Percentiles rank a stretch among this genome's conserved stretches.
phyloP scores from a whole-genome alignment of 768 basidiomycete species.

The Agaricus bisporus region DNA sequence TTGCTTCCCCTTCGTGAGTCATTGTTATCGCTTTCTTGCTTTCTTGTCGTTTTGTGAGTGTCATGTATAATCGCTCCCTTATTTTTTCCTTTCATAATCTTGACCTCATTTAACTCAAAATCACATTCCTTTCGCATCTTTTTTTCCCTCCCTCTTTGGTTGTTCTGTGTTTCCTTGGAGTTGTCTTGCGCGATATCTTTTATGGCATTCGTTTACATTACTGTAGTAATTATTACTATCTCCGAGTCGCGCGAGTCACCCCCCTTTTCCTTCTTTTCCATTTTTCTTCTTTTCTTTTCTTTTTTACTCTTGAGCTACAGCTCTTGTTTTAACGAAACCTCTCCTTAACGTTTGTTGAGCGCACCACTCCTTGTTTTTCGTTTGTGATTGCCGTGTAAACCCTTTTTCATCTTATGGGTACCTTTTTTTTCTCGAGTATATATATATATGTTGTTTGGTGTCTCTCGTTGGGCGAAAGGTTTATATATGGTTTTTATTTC shows the following conservation, averaged over 20 bases:
- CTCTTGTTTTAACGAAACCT: not conserved
- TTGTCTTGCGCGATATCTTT: conserved; percentile 2
- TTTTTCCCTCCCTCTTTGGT: not conserved
- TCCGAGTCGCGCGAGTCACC: conserved; percentile 6
- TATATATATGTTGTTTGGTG: too few relatives aligned
- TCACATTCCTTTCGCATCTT: conserved; percentile 3
- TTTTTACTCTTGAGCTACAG: not conserved
- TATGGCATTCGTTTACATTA: conserved; percentile 13
- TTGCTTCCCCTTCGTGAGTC: conserved; percentile 9
- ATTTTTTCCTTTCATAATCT: conserved; percentile 5
- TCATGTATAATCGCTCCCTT: conserved; percentile 2
- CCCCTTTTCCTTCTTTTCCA: conserved; percentile 1
- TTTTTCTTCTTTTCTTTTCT: conserved; percentile 7
- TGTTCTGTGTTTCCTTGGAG: not conserved
- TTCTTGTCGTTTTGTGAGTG: conserved; percentile 1
- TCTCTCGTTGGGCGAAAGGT: too few relatives aligned
- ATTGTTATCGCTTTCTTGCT: conserved; percentile 7
- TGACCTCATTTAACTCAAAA: conserved; percentile 1
- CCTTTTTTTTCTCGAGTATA: not conserved
- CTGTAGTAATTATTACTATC: conserved; percentile 10
- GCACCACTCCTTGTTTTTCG: too few relatives aligned
- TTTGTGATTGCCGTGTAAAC: too few relatives aligned
- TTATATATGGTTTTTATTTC: too few relatives aligned
- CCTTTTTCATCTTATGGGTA: not conserved
- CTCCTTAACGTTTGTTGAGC: not conserved